Conservation (phyloP, 2,329 filamentous ascomycete genomes). For the Aspergillus brasiliensis region DNA sequence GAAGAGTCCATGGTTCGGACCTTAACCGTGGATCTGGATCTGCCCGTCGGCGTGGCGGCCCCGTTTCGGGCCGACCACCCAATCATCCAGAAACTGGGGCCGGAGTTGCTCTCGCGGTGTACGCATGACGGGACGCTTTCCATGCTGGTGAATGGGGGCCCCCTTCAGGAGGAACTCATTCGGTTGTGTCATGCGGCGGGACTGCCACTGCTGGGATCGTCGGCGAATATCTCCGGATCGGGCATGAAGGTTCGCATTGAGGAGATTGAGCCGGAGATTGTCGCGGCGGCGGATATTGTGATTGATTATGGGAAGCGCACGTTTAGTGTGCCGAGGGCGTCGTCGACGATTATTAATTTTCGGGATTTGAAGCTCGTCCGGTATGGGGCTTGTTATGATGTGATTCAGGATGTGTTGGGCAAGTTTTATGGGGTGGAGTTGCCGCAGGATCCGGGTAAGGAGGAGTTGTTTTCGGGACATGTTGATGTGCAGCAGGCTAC, state of each 20-base stretch:
- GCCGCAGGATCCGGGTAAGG: conserved; percentile 23
- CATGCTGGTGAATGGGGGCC: conserved; percentile 30
- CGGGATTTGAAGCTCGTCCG: conserved; percentile 26
- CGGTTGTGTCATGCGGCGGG: conserved; percentile 22
- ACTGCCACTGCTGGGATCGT: conserved; percentile 30
- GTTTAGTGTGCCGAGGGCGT: conserved; percentile 25
- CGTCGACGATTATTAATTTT: conserved; percentile 35
- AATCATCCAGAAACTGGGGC: conserved; percentile 19
- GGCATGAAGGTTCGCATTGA: conserved; percentile 28
- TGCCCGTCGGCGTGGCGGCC: conserved; percentile 30
- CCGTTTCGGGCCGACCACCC: conserved; percentile 27
- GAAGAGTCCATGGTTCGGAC: conserved; percentile 22
- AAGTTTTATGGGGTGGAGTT: conserved; percentile 22
- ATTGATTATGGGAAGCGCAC: conserved; percentile 35
- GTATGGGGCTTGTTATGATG: conserved; percentile 29
- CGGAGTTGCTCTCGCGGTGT: conserved; percentile 16
- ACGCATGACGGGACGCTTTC: conserved; percentile 27
- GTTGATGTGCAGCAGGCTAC: neutral
- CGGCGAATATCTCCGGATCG: conserved; percentile 35
- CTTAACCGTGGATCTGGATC: conserved; percentile 27
- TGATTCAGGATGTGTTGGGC: conserved; percentile 28
- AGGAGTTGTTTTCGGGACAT: conserved; percentile 19
- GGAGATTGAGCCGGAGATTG: conserved; percentile 35
- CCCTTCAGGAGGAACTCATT: conserved; percentile 30
- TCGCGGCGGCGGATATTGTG: conserved; percentile 31